Conservation (phyloP, 2,329 filamentous ascomycete species). For the Fusarium stilboides region DNA sequence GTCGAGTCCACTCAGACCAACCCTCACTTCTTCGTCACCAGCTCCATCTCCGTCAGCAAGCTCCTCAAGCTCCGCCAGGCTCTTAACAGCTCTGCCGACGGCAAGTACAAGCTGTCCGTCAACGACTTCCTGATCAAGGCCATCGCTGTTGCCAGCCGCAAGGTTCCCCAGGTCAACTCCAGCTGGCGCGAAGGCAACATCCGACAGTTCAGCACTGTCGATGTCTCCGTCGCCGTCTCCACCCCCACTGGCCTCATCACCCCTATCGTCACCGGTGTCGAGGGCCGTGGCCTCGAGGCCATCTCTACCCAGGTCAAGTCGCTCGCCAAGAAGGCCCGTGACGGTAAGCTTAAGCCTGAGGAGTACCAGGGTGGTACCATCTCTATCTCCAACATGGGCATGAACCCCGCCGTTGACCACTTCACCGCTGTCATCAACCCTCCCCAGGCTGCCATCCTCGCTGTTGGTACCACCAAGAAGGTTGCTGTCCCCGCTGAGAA, state of each 20-base stretch:
- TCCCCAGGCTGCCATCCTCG: constrained; percentile 94
- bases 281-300: constrained; percentile 86
- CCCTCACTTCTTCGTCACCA: constrained; percentile 98
- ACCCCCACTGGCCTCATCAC: constrained; percentile 97
- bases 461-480: constrained; percentile 96
- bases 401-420: constrained; percentile 96
- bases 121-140: constrained; percentile 99
- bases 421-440: constrained; percentile 99
- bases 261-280: constrained; percentile 93
- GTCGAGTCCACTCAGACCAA: constrained; percentile 91
- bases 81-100: constrained; percentile 88
- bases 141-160: constrained; percentile 87
- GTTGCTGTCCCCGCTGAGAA: constrained; percentile 89
- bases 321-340: constrained; percentile 94
- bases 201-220: constrained; percentile 92
- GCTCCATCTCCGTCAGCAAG: constrained; percentile 92
- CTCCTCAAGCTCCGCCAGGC: constrained; percentile 96
- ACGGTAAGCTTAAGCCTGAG: constrained; percentile 99
- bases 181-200: constrained; percentile 93
- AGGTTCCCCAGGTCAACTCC: constrained; percentile 96
- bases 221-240: constrained; percentile 95
- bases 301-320: constrained; percentile 95
- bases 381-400: constrained; percentile 99
- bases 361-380: constrained; percentile 99
- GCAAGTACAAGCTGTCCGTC: constrained; percentile 99